A percentile compares a stretch with the other conserved stretches of the same genome.
These are phyloP conservation scores for Aspergillus fumigatiaffinis DNA, from an alignment of 2,329 filamentous ascomycete species.

Conservation along the genomic window DNA sequence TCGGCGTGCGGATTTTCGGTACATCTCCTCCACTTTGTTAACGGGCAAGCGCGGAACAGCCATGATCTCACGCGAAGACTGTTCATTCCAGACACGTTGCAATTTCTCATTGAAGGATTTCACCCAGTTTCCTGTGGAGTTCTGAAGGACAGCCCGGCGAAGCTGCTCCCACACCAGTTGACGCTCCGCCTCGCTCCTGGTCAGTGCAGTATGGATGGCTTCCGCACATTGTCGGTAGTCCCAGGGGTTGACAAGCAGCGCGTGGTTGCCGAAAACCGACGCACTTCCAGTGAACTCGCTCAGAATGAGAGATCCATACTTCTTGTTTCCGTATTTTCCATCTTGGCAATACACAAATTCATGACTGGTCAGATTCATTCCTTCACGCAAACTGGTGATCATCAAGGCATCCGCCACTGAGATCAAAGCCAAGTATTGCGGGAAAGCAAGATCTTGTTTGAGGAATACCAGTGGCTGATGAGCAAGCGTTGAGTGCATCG, in stretches of 20 bases:
- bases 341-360: constrained; percentile 94
- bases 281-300: constrained; percentile 94
- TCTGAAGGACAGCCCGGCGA: constrained; percentile 67
- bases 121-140: constrained; percentile 85
- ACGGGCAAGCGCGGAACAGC: constrained; percentile 81
- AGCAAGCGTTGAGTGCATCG: constrained; percentile 80
- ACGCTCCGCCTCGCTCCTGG: constrained; percentile 75
- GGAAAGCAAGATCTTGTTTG: constrained; percentile 89
- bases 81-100: constrained; percentile 73
- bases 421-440: constrained; percentile 87
- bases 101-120: constrained; percentile 69
- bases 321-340: constrained; percentile 67
- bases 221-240: constrained; percentile 85
- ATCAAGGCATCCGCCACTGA: constrained; percentile 88
- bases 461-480: constrained; percentile 92
- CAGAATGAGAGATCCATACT: constrained; percentile 82
- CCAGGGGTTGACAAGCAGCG: constrained; percentile 91
- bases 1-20: constrained; percentile 62
- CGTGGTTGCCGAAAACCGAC: constrained; percentile 74
- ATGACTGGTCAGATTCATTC: constrained; percentile 95
- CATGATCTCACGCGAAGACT: constrained; percentile 77
- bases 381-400: constrained; percentile 92
- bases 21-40: constrained; percentile 60
- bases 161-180: constrained; percentile 69
- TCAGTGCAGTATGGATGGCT: constrained; percentile 76